phyloP scores from a whole-genome alignment of 306 rosid genomes.

The Cicer cuneatum region DNA sequence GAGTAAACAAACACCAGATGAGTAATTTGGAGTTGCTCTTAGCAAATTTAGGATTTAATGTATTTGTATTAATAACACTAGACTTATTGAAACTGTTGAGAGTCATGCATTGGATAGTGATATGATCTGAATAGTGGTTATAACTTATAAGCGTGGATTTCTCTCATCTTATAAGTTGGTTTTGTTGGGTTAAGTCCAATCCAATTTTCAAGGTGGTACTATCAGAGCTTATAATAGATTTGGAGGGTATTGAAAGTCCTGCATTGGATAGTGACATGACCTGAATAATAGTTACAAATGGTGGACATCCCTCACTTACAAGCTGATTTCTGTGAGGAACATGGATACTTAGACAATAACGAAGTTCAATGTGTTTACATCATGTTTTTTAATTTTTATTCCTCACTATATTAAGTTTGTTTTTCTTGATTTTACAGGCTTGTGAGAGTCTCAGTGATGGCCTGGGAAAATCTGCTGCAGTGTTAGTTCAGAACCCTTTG shows the following conservation, averaged over 20 bases:
- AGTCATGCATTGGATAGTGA: neutral
- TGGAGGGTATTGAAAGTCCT: neutral
- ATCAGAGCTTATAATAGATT: neutral
- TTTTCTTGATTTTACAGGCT: conserved; percentile 65
- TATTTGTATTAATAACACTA: neutral
- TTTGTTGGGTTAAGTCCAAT: neutral
- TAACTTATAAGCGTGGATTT: neutral
- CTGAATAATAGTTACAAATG: neutral
- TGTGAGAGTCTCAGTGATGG: conserved; percentile 91
- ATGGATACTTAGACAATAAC: neutral
- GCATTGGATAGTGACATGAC: neutral
- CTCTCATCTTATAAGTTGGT: neutral
- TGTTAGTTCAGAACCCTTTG: conserved; percentile 81
- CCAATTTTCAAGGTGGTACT: neutral
- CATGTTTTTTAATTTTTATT: conserved; percentile 15
- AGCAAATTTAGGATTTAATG: conserved; percentile 9
- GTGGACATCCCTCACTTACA: neutral
- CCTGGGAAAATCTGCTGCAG: conserved; percentile 93
- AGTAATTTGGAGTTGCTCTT: conserved; percentile 33
- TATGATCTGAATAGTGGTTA: neutral
- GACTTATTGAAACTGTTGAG: conserved; percentile 4
- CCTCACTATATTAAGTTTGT: conserved; percentile 27
- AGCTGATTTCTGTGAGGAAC: neutral
- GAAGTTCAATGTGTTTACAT: neutral
- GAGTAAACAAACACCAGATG: neutral